Conservation (phyloP, 495 filamentous ascomycete genomes). For the Podospora pseudocomata region DNA sequence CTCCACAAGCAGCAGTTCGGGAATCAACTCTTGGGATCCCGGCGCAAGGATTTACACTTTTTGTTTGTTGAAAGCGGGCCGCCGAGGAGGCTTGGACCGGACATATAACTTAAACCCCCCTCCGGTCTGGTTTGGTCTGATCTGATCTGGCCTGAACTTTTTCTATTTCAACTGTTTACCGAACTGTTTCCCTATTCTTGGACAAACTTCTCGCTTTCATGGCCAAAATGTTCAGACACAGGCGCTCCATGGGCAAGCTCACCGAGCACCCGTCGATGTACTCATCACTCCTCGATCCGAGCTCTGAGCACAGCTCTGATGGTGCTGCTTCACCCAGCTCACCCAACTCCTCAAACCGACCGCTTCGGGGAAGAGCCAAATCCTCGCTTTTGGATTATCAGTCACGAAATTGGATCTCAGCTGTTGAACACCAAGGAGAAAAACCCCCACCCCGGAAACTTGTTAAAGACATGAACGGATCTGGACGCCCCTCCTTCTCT, state of each 20-base stretch:
- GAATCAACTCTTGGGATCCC: neutral
- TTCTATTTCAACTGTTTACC: neutral
- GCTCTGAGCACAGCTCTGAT: constrained; percentile 9
- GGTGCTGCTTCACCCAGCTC: neutral
- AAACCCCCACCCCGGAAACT: constrained; percentile 30
- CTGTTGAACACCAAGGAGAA: constrained; percentile 24
- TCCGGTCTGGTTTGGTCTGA: neutral
- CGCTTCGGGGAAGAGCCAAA: constrained; percentile 8
- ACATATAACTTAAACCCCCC: neutral
- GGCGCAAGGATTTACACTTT: neutral
- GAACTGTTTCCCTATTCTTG: neutral
- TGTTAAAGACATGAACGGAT: constrained; percentile 30
- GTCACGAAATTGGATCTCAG: constrained; percentile 24
- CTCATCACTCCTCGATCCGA: constrained; percentile 30
- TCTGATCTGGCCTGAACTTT: neutral
- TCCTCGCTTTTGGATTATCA: constrained; percentile 6
- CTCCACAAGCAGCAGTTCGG: neutral
- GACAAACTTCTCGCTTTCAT: constrained; percentile 11
- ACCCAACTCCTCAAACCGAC: neutral
- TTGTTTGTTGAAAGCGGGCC: neutral
- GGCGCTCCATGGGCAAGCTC: constrained; percentile 2
- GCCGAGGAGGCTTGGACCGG: neutral
- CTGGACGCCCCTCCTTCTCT: constrained; percentile 27
- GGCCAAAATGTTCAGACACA: constrained; percentile 24
- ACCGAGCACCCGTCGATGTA: constrained; percentile 22